phyloP scores from a whole-genome alignment of 2,329 filamentous ascomycete species.

The Pseudopyrenochaeta lycopersici region DNA sequence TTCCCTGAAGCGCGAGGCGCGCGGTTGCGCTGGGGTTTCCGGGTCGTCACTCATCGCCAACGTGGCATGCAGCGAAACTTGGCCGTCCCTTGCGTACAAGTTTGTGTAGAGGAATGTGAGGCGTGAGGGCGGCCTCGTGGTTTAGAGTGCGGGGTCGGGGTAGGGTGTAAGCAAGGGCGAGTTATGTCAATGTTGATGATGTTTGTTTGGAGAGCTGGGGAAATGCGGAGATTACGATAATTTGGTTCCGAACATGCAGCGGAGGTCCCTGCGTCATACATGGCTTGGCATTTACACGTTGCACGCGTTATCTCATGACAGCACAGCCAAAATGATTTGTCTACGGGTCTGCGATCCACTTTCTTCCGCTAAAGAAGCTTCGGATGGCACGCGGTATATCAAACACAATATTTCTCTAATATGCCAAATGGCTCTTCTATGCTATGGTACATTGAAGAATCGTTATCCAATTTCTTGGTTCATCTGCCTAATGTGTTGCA shows the following conservation, averaged over 20 bases:
- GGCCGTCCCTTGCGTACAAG: not conserved
- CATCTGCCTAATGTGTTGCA: not conserved
- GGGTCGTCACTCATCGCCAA: slow-evolving; percentile 25
- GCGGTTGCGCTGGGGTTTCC: slow-evolving; percentile 29
- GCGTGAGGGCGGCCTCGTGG: not conserved
- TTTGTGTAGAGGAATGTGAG: not conserved
- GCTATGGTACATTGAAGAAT: slow-evolving; percentile 4
- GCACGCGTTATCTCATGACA: not conserved
- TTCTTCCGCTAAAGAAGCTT: too few relatives aligned
- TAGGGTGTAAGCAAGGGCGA: not conserved
- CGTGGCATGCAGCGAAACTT: not conserved
- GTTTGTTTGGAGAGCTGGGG: slow-evolving; percentile 16
- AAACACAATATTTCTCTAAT: not conserved
- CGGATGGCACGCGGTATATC: too few relatives aligned
- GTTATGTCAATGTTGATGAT: not conserved
- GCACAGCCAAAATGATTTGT: too few relatives aligned
- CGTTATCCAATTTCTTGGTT: slow-evolving; percentile 1
- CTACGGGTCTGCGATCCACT: too few relatives aligned
- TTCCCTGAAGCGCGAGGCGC: slow-evolving; percentile 38
- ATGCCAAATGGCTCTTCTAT: slow-evolving; percentile 1
- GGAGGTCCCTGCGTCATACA: slow-evolving; percentile 23
- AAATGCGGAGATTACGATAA: slow-evolving; percentile 3
- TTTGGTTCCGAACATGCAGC: slow-evolving; percentile 1
- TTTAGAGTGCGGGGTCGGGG: not conserved
- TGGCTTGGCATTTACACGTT: slow-evolving; percentile 19